A percentile compares a stretch with the other conserved stretches of the same genome.
Evolutionary conservation across 352 stramenopile genomes (phyloP).

Genomic region (Globisporangium nagaii): DNA sequence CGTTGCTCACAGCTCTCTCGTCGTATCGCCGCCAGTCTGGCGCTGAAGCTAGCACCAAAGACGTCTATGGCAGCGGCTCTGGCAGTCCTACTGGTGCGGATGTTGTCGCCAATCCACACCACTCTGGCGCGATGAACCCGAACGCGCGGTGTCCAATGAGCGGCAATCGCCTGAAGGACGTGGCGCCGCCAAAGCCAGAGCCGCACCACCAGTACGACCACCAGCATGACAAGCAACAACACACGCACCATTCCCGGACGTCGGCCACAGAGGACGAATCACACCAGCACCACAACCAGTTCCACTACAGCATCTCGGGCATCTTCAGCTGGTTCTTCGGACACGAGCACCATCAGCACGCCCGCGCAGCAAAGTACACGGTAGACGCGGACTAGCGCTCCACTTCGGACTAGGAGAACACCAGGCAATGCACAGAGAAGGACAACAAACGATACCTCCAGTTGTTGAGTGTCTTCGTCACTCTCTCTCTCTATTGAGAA

Average conservation of each 20-base stretch:
- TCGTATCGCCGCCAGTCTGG: slow-evolving; percentile 1
- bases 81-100: too few species aligned
- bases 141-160: slow-evolving; percentile 18
- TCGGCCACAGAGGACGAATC: background rate
- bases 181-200: background rate
- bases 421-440: background rate
- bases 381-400: background rate
- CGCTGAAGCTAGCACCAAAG: background rate
- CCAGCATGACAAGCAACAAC: background rate
- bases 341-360: background rate
- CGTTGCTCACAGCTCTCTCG: background rate
- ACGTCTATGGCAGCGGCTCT: too few species aligned
- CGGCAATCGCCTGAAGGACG: slow-evolving; percentile 14
- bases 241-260: background rate
- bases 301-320: background rate
- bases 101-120: background rate
- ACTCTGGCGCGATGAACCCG: slow-evolving; percentile 3
- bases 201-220: background rate
- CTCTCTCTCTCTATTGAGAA: background rate
- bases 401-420: too few species aligned
- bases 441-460: background rate
- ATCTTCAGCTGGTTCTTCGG: background rate
- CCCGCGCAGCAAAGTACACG: background rate
- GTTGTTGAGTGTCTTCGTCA: too few species aligned
- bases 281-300: background rate